Base-by-base conservation (phyloP, 768 basidiomycete genomes). In the Russula emetica region DNA sequence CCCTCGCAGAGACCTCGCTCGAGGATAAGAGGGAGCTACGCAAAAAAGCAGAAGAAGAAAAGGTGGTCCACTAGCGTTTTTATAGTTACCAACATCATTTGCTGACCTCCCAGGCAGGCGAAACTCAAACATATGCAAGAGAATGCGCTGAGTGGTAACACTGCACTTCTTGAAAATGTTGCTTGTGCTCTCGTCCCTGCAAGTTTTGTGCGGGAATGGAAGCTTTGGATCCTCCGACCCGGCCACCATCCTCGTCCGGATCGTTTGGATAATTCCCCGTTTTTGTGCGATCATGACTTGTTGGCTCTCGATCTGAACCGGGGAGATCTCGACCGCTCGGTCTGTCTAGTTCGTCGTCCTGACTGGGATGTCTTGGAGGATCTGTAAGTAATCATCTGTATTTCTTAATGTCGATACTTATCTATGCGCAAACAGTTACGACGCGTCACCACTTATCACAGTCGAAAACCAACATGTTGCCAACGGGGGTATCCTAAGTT, bases 11-110 rank as follows among this genome's bases (percentile, higher is more conserved):
- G 55, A 78, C 76, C 38, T 84, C 82, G 8, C 83, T 80, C 69
- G 85, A 84, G 69, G 85, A 84, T 64, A 87, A 82, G 69, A 81
- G 79, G 45, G 85, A 83, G 66, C 66, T 80, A 47, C 84, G 87
- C 45, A 85, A 79, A 71, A 81, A 78, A 61, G 87, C 87, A 28
- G 91, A 91, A 71, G 84, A 87, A 22, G 91, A 92, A 75, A 92
- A 90, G 84, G 91, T 87, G 59, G 32, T 40, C 8, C n/a, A 26
- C 11, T 34, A 24, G 22, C 14, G 4, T 1, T 34, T 28, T 52
- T 14, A 6, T 45, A 24, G 10, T 58, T 30, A 36, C 56, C 50
- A n/a, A n/a, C 5, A 11, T 44, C 13, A 22, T 44, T 7, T 47
- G 18, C 24, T 55, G 16, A 44, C 26, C 34, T 30, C 7, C 24